Conservation (phyloP, 257 asterid species). For the Jacaranda copaia region DNA sequence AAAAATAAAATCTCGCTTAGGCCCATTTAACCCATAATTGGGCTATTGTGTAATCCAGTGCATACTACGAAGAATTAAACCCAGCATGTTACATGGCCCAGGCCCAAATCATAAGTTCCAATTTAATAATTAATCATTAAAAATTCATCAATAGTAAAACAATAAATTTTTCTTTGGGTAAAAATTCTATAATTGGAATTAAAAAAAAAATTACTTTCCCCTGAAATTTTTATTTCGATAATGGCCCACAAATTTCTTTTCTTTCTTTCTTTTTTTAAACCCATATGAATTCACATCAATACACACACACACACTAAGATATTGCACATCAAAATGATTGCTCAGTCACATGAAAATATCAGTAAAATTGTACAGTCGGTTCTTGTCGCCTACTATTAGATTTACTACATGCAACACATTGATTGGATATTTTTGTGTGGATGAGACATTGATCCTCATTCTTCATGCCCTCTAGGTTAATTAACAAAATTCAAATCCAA, state of each 20-base stretch:
- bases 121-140: not conserved
- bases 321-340: slow-evolving; percentile 11
- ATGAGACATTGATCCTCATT: too few relatives aligned
- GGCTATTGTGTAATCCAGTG: not conserved
- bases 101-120: not conserved
- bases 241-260: not conserved
- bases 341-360: slow-evolving; percentile 2
- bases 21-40: not conserved
- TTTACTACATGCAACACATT: not conserved
- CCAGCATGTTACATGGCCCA: not conserved
- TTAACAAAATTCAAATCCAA: slow-evolving; percentile 3
- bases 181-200: not conserved
- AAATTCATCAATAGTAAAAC: not conserved
- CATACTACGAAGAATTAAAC: not conserved
- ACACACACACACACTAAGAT: not conserved
- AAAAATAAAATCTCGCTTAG: too few relatives aligned
- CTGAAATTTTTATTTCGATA: not conserved
- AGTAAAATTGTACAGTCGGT: not conserved
- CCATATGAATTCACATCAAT: not conserved
- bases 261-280: not conserved
- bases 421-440: not conserved
- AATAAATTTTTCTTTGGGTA: not conserved
- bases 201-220: not conserved
- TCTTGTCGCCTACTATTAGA: not conserved
- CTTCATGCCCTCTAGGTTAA: not conserved